Conservation (phyloP, 768 basidiomycete species). For the Agrocybe pediades region DNA sequence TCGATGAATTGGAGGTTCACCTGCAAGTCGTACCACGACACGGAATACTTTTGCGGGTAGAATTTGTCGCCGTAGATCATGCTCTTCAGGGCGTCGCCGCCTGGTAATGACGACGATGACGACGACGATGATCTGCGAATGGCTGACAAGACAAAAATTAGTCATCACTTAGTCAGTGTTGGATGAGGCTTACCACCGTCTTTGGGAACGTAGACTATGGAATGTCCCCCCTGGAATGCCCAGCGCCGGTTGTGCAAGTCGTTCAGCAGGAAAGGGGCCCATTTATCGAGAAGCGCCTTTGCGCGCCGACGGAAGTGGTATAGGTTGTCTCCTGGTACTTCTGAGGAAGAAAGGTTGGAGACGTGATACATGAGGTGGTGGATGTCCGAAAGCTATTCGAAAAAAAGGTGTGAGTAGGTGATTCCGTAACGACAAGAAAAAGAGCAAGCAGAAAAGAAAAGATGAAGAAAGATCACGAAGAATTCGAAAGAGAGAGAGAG, state of each 20-base stretch:
- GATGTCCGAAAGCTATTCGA: constrained; percentile 8
- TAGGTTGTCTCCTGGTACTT: constrained; percentile 12
- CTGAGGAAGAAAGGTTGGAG: neutral
- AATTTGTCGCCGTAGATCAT: constrained; percentile 12
- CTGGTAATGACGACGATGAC: neutral
- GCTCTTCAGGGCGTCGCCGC: neutral
- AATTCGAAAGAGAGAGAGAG: neutral
- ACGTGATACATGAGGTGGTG: constrained; percentile 14
- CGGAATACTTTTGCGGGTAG: constrained; percentile 12
- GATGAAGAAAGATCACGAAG: neutral
- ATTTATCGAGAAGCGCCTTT: constrained; percentile 8
- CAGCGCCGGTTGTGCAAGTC: constrained; percentile 11
- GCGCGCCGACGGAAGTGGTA: constrained; percentile 16
- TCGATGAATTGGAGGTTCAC: constrained; percentile 5
- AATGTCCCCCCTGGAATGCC: constrained; percentile 14
- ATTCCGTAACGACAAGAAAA: no score
- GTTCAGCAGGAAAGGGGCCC: constrained; percentile 1
- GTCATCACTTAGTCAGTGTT: no score
- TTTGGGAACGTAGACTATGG: constrained; percentile 9
- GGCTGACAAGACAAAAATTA: constrained; percentile 1
- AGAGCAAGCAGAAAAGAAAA: no score
- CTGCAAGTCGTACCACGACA: constrained; percentile 12
- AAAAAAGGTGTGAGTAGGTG: no score
- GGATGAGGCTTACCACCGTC: constrained; percentile 10
- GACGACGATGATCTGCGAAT: neutral